Base-by-base conservation (phyloP, 805 yeast genomes). In the Saturnispora galanensis region DNA sequence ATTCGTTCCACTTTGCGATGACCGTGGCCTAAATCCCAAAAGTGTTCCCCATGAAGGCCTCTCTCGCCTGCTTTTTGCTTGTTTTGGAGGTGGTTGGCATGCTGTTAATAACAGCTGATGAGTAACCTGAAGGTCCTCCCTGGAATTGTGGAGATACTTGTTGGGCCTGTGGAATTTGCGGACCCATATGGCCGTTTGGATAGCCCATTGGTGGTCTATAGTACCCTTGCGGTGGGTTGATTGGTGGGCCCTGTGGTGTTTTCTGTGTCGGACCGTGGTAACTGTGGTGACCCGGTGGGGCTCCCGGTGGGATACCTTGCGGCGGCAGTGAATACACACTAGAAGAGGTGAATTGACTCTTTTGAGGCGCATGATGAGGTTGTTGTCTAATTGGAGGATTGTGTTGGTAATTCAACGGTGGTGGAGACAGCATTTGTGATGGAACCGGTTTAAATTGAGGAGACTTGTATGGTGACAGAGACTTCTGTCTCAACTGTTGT, bases 41-140 rank as follows among this genome's bases (percentile, higher is more conserved):
- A 44, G 71, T 71, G 29, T 83, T 84, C 46, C 74, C 77, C 54
- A 75, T 73, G 40, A 83, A 69, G 2, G 85, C 84, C 42, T 77
- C 72, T 52, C 87, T 70, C 38, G 83, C 67, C 43, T 71, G 68
- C 35, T 76, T 80, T 53, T 79, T 77, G 54, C 67, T 76, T 55
- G 70, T 69, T 29, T 62, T 61, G 17, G 55, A 63, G 5, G 70
- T 65, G 5, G 69, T 52, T 4, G 83, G 84, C 64, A 75, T 65
- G 32, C 63, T 61, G 52, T 61, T 64, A 56, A 76, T 62, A 3
- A 78, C 65, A 28, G 35, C 17, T 28, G 18, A 12, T 7, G 35
- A 17, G 31, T 38, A 44, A 1, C 41, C 48, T 4, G 26, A 21
- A 21, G 26, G 26, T 21, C 29, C 31, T 10, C 26, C 32, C 4